Percentiles rank a stretch among this genome's conserved stretches.
Conservation (phyloP, 2,329 filamentous ascomycete species). For the Neocatenulostroma microsporum region DNA sequence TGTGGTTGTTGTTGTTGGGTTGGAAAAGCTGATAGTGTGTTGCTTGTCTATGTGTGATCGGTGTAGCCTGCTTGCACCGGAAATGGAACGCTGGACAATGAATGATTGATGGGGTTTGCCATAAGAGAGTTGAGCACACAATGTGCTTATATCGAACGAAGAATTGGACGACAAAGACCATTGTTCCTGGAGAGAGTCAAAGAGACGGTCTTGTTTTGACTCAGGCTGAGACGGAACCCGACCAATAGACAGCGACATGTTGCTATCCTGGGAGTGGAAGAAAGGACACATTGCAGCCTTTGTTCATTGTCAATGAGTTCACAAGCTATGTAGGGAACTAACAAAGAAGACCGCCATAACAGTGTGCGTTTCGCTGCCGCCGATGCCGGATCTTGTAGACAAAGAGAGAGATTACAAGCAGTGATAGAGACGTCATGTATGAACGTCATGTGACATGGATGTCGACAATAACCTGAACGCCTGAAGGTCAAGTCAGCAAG, state of each 20-base stretch:
- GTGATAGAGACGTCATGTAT: background rate
- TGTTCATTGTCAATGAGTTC: slow-evolving; percentile 8
- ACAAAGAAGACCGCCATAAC: slow-evolving; percentile 1
- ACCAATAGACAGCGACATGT: background rate
- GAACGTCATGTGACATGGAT: background rate
- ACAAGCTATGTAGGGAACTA: slow-evolving; percentile 6
- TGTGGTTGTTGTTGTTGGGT: background rate
- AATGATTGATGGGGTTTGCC: background rate
- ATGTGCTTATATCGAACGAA: slow-evolving; percentile 2
- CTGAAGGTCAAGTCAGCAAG: slow-evolving; percentile 5
- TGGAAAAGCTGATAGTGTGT: background rate
- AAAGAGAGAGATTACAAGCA: slow-evolving; percentile 5
- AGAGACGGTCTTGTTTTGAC: background rate
- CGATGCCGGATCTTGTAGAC: background rate
- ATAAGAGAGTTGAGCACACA: background rate
- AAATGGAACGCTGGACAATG: slow-evolving; percentile 2
- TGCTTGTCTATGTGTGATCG: background rate
- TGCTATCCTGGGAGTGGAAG: background rate
- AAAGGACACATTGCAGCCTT: slow-evolving; percentile 2
- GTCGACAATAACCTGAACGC: slow-evolving; percentile 5
- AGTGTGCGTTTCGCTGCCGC: background rate
- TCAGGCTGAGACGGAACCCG: background rate
- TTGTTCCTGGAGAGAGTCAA: background rate
- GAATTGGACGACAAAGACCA: slow-evolving; percentile 2
- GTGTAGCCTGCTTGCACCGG: slow-evolving; percentile 10